phyloP scores from a whole-genome alignment of 768 basidiomycete genomes.

The Floccularia luteovirens region DNA sequence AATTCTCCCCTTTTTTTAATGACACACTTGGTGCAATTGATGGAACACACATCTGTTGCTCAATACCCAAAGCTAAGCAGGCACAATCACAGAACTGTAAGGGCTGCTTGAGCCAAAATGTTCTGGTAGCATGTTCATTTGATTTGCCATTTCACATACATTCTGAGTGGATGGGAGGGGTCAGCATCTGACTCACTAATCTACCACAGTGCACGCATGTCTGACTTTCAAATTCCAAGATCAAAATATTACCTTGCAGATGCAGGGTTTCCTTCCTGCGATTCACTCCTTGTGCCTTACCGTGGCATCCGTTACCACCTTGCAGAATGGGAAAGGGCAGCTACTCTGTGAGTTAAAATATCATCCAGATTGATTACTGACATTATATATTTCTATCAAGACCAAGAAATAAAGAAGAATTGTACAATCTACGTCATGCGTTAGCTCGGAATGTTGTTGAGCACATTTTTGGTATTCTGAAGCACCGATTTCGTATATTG shows the following conservation, averaged over 20 bases:
- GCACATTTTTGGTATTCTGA: constrained; percentile 25
- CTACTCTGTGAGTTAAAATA: constrained; percentile 4
- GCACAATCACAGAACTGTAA: constrained; percentile 16
- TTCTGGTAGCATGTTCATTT: constrained; percentile 18
- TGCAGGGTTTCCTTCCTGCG: constrained; percentile 18
- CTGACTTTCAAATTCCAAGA: constrained; percentile 15
- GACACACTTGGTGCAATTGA: neutral
- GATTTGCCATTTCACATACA: constrained; percentile 16
- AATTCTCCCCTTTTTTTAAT: constrained; percentile 17
- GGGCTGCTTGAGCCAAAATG: constrained; percentile 22
- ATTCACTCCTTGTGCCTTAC: constrained; percentile 22
- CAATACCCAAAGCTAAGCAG: constrained; percentile 10
- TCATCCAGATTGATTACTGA: neutral
- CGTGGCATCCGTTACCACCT: constrained; percentile 22
- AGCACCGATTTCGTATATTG: constrained; percentile 5
- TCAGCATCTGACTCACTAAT: constrained; percentile 15
- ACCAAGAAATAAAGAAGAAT: constrained; percentile 21
- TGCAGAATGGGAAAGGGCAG: constrained; percentile 19
- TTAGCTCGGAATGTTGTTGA: constrained; percentile 26
- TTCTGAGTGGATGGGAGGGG: constrained; percentile 22
- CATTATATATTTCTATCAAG: constrained; percentile 12
- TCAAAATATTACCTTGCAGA: constrained; percentile 21
- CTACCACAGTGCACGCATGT: constrained; percentile 12
- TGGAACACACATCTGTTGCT: constrained; percentile 15
- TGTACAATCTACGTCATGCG: constrained; percentile 28